Conservation (phyloP, 306 rosid genomes). For the Quercus engelmannii region DNA sequence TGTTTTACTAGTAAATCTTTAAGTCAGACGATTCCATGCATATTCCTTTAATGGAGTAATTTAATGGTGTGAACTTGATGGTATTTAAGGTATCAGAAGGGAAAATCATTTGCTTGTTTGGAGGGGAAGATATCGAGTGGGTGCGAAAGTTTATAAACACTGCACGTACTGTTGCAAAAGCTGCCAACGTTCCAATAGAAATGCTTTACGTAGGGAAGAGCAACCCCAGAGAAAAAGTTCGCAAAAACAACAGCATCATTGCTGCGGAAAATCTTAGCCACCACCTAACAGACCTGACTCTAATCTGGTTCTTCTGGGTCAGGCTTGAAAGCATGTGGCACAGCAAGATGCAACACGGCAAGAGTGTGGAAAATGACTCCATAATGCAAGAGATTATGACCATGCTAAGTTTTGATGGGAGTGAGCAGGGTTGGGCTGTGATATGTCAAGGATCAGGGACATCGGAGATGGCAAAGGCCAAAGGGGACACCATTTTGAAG, state of each 20-base stretch:
- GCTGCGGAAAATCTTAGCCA: constrained; percentile 34
- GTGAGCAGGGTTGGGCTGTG: constrained; percentile 43
- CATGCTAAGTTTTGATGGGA: constrained; percentile 31
- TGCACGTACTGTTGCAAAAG: constrained; percentile 20
- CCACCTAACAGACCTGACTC: constrained; percentile 22
- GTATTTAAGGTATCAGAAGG: constrained; percentile 41
- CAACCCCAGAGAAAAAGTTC: constrained; percentile 43
- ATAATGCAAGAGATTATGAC: constrained; percentile 41
- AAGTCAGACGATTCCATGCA: too few relatives aligned
- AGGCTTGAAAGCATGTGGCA: constrained; percentile 64
- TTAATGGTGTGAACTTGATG: not conserved
- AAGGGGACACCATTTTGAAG: constrained; percentile 21
- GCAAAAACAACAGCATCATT: constrained; percentile 6
- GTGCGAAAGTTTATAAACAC: constrained; percentile 41
- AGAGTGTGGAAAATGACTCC: constrained; percentile 18
- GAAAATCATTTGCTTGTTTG: constrained; percentile 57
- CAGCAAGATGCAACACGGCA: constrained; percentile 35
- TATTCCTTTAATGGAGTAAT: too few relatives aligned
- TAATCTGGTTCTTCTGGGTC: constrained; percentile 74
- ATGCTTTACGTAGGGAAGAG: constrained; percentile 57
- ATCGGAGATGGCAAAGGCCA: constrained; percentile 21
- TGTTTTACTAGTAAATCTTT: too few relatives aligned
- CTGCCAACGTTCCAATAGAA: constrained; percentile 36
- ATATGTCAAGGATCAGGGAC: constrained; percentile 19
- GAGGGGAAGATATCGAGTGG: constrained; percentile 66